Percentiles rank a stretch among this genome's conserved stretches.
Conservation (phyloP, 495 filamentous ascomycete genomes). For the Penicillium longicatenatum region DNA sequence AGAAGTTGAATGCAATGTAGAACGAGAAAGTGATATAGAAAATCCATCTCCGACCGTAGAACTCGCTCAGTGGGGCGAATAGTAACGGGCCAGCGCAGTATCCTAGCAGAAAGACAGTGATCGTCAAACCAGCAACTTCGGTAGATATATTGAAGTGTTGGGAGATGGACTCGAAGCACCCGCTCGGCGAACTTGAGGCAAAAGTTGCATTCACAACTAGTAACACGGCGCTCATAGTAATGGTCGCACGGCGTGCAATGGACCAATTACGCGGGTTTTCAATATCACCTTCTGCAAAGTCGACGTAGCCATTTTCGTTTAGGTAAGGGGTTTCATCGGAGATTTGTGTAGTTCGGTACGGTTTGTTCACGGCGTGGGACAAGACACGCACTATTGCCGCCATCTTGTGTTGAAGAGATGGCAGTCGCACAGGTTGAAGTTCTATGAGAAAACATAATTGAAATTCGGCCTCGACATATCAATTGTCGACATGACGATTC, state of each 20-base stretch:
- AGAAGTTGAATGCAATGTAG: slow-evolving; percentile 53
- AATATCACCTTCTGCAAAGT: slow-evolving; percentile 47
- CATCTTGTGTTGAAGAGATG: slow-evolving; percentile 7
- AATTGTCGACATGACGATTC: neutral
- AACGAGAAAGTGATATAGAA: slow-evolving; percentile 45
- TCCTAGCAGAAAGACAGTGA: slow-evolving; percentile 55
- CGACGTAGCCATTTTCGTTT: slow-evolving; percentile 46
- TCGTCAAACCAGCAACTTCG: slow-evolving; percentile 49
- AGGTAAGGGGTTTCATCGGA: slow-evolving; percentile 19
- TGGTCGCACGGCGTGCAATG: slow-evolving; percentile 36
- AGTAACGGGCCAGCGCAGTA: slow-evolving; percentile 53
- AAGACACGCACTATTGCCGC: slow-evolving; percentile 16
- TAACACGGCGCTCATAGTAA: slow-evolving; percentile 48
- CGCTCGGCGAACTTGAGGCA: slow-evolving; percentile 52
- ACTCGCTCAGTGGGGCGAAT: slow-evolving; percentile 55
- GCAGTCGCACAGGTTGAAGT: neutral
- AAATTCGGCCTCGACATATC: neutral
- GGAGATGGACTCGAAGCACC: slow-evolving; percentile 46
- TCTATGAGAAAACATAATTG: neutral
- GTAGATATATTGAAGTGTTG: slow-evolving; percentile 43
- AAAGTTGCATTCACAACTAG: slow-evolving; percentile 57
- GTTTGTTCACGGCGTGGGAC: slow-evolving; percentile 21
- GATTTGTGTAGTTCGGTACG: slow-evolving; percentile 19
- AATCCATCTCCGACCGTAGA: slow-evolving; percentile 52
- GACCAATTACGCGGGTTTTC: slow-evolving; percentile 58